A percentile compares a stretch with the other conserved stretches of the same genome.
These are phyloP conservation scores for Exidia glandulosa DNA, from an alignment of 768 basidiomycete species.

Conservation along the genomic window DNA sequence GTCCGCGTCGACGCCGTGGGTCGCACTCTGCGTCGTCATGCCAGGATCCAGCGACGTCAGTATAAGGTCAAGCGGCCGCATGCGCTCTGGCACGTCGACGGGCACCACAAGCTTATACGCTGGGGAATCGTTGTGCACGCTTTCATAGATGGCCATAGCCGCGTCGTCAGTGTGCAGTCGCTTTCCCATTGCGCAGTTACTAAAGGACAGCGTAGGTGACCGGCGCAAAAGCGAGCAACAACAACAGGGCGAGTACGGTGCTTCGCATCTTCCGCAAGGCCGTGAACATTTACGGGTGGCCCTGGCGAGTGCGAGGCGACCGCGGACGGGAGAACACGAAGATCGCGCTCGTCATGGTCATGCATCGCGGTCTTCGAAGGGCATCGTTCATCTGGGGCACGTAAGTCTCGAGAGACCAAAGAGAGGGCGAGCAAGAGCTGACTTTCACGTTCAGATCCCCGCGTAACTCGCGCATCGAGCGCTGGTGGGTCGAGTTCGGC, in stretches of 20 bases:
- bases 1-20: not conserved
- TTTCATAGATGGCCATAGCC: conserved; percentile 8
- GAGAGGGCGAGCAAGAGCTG: too few relatives aligned
- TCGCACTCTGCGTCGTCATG: not conserved
- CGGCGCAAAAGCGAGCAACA: conserved; percentile 11
- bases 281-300: conserved; percentile 6
- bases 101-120: too few relatives aligned
- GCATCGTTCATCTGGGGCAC: conserved; percentile 14
- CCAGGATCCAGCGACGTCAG: not conserved
- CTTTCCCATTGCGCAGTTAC: conserved; percentile 3
- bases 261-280: conserved; percentile 6
- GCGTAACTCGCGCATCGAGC: conserved; percentile 11
- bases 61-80: conserved; percentile 8
- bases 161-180: not conserved
- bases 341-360: conserved; percentile 11
- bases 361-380: conserved; percentile 2
- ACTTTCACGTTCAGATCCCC: conserved; percentile 3
- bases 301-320: conserved; percentile 11
- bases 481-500: conserved; percentile 9
- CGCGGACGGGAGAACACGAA: conserved; percentile 12
- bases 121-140: conserved; percentile 14
- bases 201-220: conserved; percentile 10
- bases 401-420: conserved; percentile 5
- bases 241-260: conserved; percentile 18
- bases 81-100: conserved; percentile 7